Evolutionary conservation across 208 protist genomes (phyloP), one percentile per base, ranked within the genome.

Genomic region (Crithidia mellificae): DNA sequence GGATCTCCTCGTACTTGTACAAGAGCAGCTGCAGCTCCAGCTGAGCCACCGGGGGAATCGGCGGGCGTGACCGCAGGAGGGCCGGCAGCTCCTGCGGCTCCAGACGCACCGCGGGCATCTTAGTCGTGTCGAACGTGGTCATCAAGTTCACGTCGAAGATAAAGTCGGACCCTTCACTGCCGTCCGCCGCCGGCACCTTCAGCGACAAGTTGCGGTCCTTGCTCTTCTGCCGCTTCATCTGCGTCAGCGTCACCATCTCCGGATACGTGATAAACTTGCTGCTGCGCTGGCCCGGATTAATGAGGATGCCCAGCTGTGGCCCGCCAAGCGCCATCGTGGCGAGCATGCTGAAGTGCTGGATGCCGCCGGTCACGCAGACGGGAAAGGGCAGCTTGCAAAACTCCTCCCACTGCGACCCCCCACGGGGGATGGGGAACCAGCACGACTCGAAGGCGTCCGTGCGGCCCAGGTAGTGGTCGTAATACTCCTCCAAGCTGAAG

Each of bases 231-330:
- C 62, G 57, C 64, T 71, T 81, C 41, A 80, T 77, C 59, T 75
- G 77, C 19, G 88, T 64, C 38, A 96, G 62, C 30, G 88, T 66
- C 30, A 94, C 85, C 87, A 94, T 90, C 63, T 96, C 91, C 1
- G 91, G 88, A 44, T 94, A 96, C 4, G 91, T 94, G 24, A 96
- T 59, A 58, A 96, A 94, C 77, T 96, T 96, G 70, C 87, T 93
- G 27, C 81, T 84, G 47, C 77, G 83, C 77, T 92, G 85, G 6
- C 88, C 84, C 3, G 91, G 85, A 49, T 96, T 96, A 15, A 96
- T 47, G 8, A 93, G 58, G 34, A 96, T 81, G 22, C 74, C 87
- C 12, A 64, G 57, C 51, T 74, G 63, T 8, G 32, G 56, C 5
- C 46, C 39, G 15, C 34, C 65, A 14, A 91, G 64, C 9, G 91